Base-by-base conservation (phyloP, 2,329 filamentous ascomycete genomes). In the Colletotrichum endophyticum region DNA sequence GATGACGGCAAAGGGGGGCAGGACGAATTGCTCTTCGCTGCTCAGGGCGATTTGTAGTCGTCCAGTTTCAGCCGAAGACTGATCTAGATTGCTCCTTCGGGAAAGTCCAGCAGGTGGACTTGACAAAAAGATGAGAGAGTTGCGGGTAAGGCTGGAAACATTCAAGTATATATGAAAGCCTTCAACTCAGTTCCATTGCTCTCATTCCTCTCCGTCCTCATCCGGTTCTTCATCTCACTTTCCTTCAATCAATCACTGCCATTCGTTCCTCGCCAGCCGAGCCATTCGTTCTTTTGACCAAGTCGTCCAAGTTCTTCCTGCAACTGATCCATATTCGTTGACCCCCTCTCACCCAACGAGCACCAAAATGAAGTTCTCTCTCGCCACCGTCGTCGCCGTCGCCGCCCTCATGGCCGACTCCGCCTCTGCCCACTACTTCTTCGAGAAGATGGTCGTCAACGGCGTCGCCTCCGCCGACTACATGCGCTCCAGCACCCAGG, bases 371-470 rank as follows among this genome's bases (percentile, higher is more conserved):
- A 22, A 53, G n/a, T 53, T 53, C 44, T 53, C 44, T 53, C 11
- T 53, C 44, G 6, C 44, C 44, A 53, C 44, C 11, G 44, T 53
- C n/a, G 44, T 53, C n/a, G 44, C 44, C n/a, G 44, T 8, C 2
- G 44, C 44, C n/a, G n/a, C 44, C 11, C 44, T 53, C 44, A 53
- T 53, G 44, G 44, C 44, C 11, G 44, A 53, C 44, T 53, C 44
- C 15, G 66, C 49, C 22, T 25, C 30, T 0, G 77, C 78, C 28
- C 78, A 81, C 67, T 80, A 80, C 78, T 79, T 75, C 77, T 80
- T 80, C 61, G 73, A 77, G 69, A 70, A 70, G 28, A 73, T 80
- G 8, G 72, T 78, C 39, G 70, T 79, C 71, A 79, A 80, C 73
- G 79, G 75, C 34, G 39, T 73, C 53, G 62, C 61, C 57, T 78